phyloP scores from a whole-genome alignment of 2,329 filamentous ascomycete species.

The Immersiporthe knoxdaviesiana region DNA sequence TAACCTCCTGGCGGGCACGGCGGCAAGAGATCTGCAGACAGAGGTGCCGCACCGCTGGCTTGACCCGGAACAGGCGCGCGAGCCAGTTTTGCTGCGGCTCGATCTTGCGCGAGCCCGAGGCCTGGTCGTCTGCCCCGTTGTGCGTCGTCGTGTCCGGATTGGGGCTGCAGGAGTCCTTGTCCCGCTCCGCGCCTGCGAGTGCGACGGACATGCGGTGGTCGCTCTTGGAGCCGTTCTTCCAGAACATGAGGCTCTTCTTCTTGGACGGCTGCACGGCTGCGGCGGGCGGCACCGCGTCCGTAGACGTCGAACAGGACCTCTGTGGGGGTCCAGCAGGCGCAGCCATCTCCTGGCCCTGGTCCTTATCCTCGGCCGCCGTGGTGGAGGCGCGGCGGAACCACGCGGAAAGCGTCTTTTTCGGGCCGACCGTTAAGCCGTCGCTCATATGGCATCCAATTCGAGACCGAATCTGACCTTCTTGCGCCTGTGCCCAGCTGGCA shows the following conservation, averaged over 20 bases:
- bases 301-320: conserved; percentile 31
- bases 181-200: conserved; percentile 48
- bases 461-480: no score
- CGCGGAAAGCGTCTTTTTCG: conserved; percentile 49
- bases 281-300: conserved; percentile 29
- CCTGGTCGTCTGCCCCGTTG: conserved; percentile 44
- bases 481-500: no score
- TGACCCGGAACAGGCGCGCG: conserved; percentile 84
- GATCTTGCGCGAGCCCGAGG: conserved; percentile 51
- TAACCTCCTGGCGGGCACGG: conserved; percentile 77
- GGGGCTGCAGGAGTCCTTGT: conserved; percentile 32
- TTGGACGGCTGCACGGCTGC: conserved; percentile 33
- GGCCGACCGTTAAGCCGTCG: conserved; percentile 30
- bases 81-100: conserved; percentile 83
- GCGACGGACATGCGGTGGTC: conserved; percentile 49
- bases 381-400: conserved; percentile 53
- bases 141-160: conserved; percentile 34
- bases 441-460: no score
- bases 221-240: conserved; percentile 50
- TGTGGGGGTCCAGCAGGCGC: conserved; percentile 10
- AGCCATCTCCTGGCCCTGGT: neutral
- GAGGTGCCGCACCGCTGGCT: conserved; percentile 75
- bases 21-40: conserved; percentile 75
- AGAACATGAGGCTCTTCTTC: conserved; percentile 61
- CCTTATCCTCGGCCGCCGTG: conserved; percentile 8